phyloP scores from a whole-genome alignment of 2,329 filamentous ascomycete species.

The Botrytis deweyae region DNA sequence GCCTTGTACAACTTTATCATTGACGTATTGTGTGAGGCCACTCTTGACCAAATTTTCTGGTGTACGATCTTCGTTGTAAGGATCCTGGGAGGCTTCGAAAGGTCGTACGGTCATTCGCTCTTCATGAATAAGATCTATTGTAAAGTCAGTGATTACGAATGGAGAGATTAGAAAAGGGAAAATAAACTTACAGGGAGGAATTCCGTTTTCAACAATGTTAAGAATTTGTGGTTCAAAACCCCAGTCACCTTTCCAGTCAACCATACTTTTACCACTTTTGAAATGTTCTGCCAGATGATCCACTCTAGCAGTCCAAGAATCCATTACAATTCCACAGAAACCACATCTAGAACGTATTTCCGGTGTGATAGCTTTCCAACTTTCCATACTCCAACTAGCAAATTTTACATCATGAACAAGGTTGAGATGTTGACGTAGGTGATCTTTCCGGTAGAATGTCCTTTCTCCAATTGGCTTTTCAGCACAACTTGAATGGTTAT shows the following conservation, averaged over 20 bases:
- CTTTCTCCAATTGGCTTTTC: conserved; percentile 62
- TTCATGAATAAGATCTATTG: conserved; percentile 60
- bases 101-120: conserved; percentile 58
- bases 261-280: conserved; percentile 65
- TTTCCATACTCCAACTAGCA: conserved; percentile 62
- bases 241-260: conserved; percentile 69
- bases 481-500: conserved; percentile 64
- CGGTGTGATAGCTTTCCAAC: conserved; percentile 59
- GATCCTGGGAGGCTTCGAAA: conserved; percentile 45
- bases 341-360: conserved; percentile 64
- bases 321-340: conserved; percentile 63
- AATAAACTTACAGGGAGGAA: conserved; percentile 58
- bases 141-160: conserved; percentile 32
- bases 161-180: conserved; percentile 24
- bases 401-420: conserved; percentile 62
- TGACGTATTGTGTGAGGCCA: conserved; percentile 55
- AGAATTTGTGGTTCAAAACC: conserved; percentile 62
- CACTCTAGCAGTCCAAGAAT: conserved; percentile 59
- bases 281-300: conserved; percentile 68
- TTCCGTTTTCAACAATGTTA: conserved; percentile 64
- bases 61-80: conserved; percentile 51
- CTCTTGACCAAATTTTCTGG: conserved; percentile 62
- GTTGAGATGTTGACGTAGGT: conserved; percentile 64
- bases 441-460: conserved; percentile 66
- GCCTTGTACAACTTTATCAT: conserved; percentile 46